A percentile compares a stretch with the other conserved stretches of the same genome.
Evolutionary conservation across 2,329 filamentous ascomycete genomes (phyloP).

Genomic region (Torrubiellomyces zombiae): DNA sequence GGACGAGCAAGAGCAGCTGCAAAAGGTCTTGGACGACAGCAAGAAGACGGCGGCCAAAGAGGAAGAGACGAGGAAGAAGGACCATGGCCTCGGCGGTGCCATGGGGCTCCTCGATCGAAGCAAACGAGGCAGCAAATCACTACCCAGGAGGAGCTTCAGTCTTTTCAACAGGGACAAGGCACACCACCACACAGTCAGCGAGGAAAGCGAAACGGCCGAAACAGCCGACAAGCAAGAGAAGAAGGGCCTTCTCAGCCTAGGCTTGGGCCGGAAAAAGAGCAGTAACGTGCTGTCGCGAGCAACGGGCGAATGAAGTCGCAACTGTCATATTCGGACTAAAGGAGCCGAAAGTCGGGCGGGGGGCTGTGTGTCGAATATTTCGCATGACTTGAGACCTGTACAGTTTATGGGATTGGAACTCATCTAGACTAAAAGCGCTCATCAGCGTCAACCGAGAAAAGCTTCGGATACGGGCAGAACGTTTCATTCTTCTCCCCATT

Average conservation of each 20-base stretch:
- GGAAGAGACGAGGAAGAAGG: conserved; percentile 22
- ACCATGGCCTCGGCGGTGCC: conserved; percentile 17
- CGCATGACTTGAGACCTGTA: too few relatives aligned
- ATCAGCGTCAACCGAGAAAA: too few relatives aligned
- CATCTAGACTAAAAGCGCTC: too few relatives aligned
- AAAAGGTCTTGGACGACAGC: conserved; percentile 48
- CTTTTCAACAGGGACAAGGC: conserved; percentile 42
- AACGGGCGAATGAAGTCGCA: conserved; percentile 5
- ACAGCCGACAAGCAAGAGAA: conserved; percentile 29
- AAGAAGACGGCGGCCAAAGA: conserved; percentile 43
- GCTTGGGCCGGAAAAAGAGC: conserved; percentile 57
- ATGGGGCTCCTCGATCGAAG: conserved; percentile 45
- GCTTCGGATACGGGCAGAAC: too few relatives aligned
- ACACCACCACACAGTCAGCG: conserved; percentile 8
- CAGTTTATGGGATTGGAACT: too few relatives aligned
- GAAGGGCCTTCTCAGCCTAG: conserved; percentile 50
- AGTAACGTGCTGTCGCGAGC: conserved; percentile 25
- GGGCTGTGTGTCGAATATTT: too few relatives aligned
- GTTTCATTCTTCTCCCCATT: too few relatives aligned
- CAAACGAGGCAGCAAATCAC: conserved; percentile 57
- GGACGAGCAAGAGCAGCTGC: conserved; percentile 45
- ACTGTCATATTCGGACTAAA: conserved; percentile 4
- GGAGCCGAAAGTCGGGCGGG: too few relatives aligned
- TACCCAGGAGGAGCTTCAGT: conserved; percentile 59
- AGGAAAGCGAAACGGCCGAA: conserved; percentile 16